These are phyloP conservation scores for Albugo laibachii DNA, from an alignment of 352 stramenopile species.

Conservation along the genomic window DNA sequence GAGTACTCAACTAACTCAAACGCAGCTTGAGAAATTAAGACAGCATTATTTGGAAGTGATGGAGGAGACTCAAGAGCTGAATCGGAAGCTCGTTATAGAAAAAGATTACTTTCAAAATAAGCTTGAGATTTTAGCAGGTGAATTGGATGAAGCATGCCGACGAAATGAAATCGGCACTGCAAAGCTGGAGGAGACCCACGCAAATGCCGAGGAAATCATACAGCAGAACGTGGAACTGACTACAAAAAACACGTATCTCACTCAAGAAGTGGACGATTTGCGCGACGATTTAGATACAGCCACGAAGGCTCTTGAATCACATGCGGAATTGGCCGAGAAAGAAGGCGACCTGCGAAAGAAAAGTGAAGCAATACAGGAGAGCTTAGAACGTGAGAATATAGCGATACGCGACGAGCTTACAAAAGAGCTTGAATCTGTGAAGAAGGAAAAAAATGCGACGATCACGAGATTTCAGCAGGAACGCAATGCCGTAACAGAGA, in stretches of 20 bases:
- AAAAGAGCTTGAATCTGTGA: constrained; percentile 38
- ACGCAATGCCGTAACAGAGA: constrained; percentile 8
- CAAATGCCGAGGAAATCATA: constrained; percentile 31
- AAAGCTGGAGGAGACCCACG: constrained; percentile 14
- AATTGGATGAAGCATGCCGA: constrained; percentile 23
- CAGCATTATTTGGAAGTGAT: too few species aligned
- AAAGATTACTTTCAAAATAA: constrained; percentile 47
- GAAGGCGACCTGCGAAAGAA: constrained; percentile 28
- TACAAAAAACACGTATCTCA: constrained; percentile 38
- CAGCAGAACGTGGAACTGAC: constrained; percentile 40
- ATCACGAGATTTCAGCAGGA: constrained; percentile 28
- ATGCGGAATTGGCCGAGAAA: constrained; percentile 30
- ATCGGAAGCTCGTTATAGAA: constrained; percentile 24
- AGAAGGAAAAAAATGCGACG: constrained; percentile 31
- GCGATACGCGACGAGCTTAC: constrained; percentile 32
- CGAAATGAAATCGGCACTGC: constrained; percentile 7
- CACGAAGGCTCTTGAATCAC: constrained; percentile 38
- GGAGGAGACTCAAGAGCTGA: constrained; percentile 1
- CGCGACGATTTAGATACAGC: constrained; percentile 44
- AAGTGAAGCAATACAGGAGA: constrained; percentile 25
- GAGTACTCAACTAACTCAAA: too few species aligned
- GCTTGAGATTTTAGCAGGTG: constrained; percentile 36
- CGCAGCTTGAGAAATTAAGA: too few species aligned
- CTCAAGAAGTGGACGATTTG: constrained; percentile 32
- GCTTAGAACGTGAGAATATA: constrained; percentile 25